These are phyloP conservation scores for Geotrichum carabidarum DNA, from an alignment of 1,139 yeast genomes.

Conservation along the genomic window DNA sequence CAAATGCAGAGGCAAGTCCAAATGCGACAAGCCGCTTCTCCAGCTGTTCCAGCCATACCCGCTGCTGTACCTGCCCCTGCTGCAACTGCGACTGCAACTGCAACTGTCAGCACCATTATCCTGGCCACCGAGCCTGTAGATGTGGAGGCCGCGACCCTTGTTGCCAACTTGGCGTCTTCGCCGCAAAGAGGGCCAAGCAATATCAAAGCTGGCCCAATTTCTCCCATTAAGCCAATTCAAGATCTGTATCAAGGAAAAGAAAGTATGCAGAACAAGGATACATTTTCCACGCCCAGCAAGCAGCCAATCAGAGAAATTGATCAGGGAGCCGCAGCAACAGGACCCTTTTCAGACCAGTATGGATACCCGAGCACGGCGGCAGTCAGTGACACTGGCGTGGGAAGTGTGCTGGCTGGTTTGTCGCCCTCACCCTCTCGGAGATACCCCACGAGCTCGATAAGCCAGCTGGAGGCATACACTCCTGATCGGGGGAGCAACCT, in stretches of 20 bases:
- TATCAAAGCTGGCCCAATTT: background rate
- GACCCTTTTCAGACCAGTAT: conserved; percentile 30
- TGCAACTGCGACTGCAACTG: conserved; percentile 15
- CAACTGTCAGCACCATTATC: conserved; percentile 9
- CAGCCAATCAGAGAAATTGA: background rate
- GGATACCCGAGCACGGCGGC: conserved; percentile 17
- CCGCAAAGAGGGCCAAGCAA: conserved; percentile 5
- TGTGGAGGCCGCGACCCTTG: conserved; percentile 18
- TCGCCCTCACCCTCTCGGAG: conserved; percentile 43
- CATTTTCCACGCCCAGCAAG: conserved; percentile 14
- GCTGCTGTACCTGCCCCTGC: background rate
- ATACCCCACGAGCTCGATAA: conserved; percentile 28
- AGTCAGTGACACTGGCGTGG: conserved; percentile 5
- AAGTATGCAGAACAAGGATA: background rate
- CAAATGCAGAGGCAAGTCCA: conserved; percentile 10
- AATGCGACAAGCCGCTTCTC: background rate
- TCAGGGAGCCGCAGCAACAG: background rate
- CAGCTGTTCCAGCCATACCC: background rate
- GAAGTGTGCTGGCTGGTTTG: conserved; percentile 8
- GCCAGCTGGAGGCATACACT: conserved; percentile 71
- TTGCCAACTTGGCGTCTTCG: conserved; percentile 16
- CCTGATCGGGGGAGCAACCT: conserved; percentile 64
- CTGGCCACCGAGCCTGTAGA: conserved; percentile 10
- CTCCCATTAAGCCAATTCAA: background rate
- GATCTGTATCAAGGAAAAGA: background rate